Evolutionary conservation across 139 green algal species (phyloP), one percentile per base, ranked within the genome.

Genomic region (Eudorina sp.): DNA sequence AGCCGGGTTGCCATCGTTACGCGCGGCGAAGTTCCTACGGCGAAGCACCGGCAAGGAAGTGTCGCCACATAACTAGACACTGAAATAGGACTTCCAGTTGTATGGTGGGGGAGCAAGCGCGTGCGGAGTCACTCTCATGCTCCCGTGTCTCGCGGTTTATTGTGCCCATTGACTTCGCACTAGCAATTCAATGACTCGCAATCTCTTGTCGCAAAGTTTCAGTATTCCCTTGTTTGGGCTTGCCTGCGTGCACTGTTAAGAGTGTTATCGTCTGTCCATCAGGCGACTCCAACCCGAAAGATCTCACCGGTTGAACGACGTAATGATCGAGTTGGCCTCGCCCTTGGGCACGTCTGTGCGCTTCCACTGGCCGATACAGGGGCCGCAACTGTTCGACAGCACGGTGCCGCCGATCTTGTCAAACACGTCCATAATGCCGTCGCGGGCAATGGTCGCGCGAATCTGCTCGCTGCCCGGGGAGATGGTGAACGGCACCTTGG

Each of bases 361-460:
- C 93, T 98, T 98, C 97, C 97, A 99, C 94, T 99, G 97, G 29
- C 97, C 97, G 73, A 99, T 99, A 96, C 97, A 99, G 68, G 97
- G 97, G 29, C 97, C 97, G 91, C 97, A 99, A 34, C 95, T 94
- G 92, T 99, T 99, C 80, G 96, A 95, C 66, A 99, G 93, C 90
- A 99, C 97, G n/a, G 97, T 99, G 78, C 95, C 97, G 86, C 97
- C 97, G 34, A 98, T 95, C 94, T 98, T 96, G 66, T 96, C 90
- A 85, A 99, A 98, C 38, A 97, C 89, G 40, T 98, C 96, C 86
- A 98, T 95, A 78, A 99, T 90, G 86, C 96, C 96, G 83, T 99
- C 97, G 45, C 97, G 93, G 73, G 92, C 95, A 82, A 99, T 99
- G 82, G 97, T 99, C 46, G 97, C 97, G 62, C 97, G 92, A 91